Conservation (phyloP, 2,329 filamentous ascomycete genomes). For the Paracamarosporium sp. region DNA sequence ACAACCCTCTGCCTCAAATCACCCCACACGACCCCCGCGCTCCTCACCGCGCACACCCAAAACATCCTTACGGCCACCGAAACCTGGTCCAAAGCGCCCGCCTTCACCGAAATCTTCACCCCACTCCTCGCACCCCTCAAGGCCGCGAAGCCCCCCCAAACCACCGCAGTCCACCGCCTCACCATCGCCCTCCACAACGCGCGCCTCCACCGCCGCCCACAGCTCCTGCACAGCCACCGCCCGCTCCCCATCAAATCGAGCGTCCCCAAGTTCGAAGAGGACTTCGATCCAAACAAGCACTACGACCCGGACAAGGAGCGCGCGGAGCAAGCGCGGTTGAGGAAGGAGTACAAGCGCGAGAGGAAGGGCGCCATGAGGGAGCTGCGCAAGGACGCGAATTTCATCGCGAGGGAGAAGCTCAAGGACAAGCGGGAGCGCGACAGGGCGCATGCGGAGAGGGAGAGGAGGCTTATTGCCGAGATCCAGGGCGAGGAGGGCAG, state of each 20-base stretch:
- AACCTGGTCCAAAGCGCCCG: slow-evolving; percentile 74
- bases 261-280: slow-evolving; percentile 95
- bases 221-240: slow-evolving; percentile 87
- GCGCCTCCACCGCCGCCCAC: slow-evolving; percentile 72
- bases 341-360: slow-evolving; percentile 92
- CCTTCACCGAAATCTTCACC: slow-evolving; percentile 80
- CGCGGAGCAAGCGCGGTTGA: slow-evolving; percentile 81
- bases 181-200: slow-evolving; percentile 67
- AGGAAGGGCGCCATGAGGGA: slow-evolving; percentile 94
- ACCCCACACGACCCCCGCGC: slow-evolving; percentile 47
- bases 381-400: slow-evolving; percentile 91
- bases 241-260: slow-evolving; percentile 86
- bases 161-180: slow-evolving; percentile 67
- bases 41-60: slow-evolving; percentile 68
- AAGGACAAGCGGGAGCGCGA: slow-evolving; percentile 93
- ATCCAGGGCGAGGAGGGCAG: slow-evolving; percentile 93
- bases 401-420: slow-evolving; percentile 89
- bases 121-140: slow-evolving; percentile 57
- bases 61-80: slow-evolving; percentile 73
- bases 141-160: slow-evolving; percentile 26
- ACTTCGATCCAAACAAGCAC: slow-evolving; percentile 92
- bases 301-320: slow-evolving; percentile 96
- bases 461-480: slow-evolving; percentile 87
- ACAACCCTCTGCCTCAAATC: slow-evolving; percentile 71
- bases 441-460: slow-evolving; percentile 95